A percentile compares a stretch with the other conserved stretches of the same genome.
Conservation (phyloP, 495 filamentous ascomycete genomes). For the Cercophora sp. region DNA sequence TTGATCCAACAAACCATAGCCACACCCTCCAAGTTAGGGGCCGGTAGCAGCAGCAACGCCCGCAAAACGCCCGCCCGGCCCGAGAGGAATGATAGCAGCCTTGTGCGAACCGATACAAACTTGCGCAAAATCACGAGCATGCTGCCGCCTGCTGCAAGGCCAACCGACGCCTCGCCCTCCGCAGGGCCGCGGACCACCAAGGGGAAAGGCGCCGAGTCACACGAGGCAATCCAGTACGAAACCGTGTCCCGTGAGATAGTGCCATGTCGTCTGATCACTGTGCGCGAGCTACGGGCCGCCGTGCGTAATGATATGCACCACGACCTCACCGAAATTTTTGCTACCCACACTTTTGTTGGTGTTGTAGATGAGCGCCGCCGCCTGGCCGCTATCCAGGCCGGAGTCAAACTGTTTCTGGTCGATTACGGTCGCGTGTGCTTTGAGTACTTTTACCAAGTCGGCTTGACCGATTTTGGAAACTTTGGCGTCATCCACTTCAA, state of each 20-base stretch:
- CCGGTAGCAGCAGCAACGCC: constrained; percentile 20
- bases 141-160: constrained; percentile 53
- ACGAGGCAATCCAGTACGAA: constrained; percentile 55
- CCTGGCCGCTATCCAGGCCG: constrained; percentile 86
- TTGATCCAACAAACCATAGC: constrained; percentile 28
- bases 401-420: constrained; percentile 87
- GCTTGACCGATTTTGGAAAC: constrained; percentile 93
- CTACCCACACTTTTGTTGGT: constrained; percentile 89
- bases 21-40: constrained; percentile 36
- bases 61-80: constrained; percentile 52
- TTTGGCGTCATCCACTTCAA: constrained; percentile 82
- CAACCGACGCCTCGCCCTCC: background rate
- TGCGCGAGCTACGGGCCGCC: constrained; percentile 74
- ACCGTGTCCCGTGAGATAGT: constrained; percentile 63
- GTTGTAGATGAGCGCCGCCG: constrained; percentile 84
- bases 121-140: constrained; percentile 95
- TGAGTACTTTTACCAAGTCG: constrained; percentile 97
- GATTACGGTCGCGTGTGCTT: constrained; percentile 87
- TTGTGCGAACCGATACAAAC: constrained; percentile 87
- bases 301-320: constrained; percentile 87
- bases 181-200: background rate
- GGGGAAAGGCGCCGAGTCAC: background rate
- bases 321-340: constrained; percentile 82
- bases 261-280: constrained; percentile 65
- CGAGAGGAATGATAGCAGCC: constrained; percentile 68